Evolutionary conservation across 805 yeast genomes (phyloP).

Genomic region (Danielia oregonensis): DNA sequence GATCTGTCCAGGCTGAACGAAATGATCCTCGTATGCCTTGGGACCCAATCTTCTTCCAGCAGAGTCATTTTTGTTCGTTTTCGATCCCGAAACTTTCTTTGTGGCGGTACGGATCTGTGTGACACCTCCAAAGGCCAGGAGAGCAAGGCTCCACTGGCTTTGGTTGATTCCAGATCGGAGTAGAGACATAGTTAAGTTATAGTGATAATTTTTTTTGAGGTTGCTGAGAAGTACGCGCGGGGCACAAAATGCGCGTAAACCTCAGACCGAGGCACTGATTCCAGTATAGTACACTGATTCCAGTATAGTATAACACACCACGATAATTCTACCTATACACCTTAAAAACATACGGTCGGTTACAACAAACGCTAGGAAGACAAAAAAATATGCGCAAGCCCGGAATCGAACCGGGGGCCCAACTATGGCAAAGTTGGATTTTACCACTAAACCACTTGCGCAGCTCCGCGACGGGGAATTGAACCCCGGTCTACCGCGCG

Average conservation of each 20-base stretch:
- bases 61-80: conserved; percentile 88
- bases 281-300: no score
- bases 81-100: conserved; percentile 93
- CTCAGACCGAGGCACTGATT: no score
- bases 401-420: conserved; percentile 24
- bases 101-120: conserved; percentile 80
- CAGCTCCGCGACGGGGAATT: conserved; percentile 21
- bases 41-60: conserved; percentile 94
- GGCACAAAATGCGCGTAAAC: no score
- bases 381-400: conserved; percentile 21
- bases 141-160: no score
- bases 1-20: conserved; percentile 79
- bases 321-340: no score
- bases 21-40: conserved; percentile 76
- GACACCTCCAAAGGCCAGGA: conserved; percentile 8
- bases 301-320: no score
- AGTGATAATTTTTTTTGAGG: no score
- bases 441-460: conserved; percentile 23
- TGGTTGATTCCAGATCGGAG: no score
- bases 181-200: no score
- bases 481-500: conserved; percentile 23
- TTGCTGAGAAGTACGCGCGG: no score
- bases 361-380: no score
- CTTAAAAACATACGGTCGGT: no score
- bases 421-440: conserved; percentile 22